Evolutionary conservation across 495 filamentous ascomycete species (phyloP).

Genomic region (Xylaria venustula): DNA sequence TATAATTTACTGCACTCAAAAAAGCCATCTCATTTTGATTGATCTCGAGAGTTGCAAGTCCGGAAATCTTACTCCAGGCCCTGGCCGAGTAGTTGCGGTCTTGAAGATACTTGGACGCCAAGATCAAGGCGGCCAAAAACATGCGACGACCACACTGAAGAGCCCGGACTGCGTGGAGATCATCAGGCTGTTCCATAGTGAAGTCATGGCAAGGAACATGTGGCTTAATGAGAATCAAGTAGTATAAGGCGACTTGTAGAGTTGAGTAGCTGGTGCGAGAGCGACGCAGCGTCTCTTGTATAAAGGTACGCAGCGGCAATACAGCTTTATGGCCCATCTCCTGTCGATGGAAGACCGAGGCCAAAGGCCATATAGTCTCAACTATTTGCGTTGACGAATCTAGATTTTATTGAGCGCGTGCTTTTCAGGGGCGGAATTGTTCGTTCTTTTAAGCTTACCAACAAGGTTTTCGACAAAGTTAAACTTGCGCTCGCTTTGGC

Average conservation of each 20-base stretch:
- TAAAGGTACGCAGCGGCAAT: constrained; percentile 88
- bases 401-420: constrained; percentile 47
- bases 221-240: constrained; percentile 88
- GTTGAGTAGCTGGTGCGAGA: constrained; percentile 97
- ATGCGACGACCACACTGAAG: constrained; percentile 96
- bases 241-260: constrained; percentile 93
- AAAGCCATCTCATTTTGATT: constrained; percentile 97
- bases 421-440: constrained; percentile 16
- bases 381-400: constrained; percentile 97
- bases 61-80: constrained; percentile 98
- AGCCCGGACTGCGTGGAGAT: constrained; percentile 70
- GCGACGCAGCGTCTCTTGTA: constrained; percentile 92
- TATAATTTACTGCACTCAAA: constrained; percentile 86
- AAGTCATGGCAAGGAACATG: constrained; percentile 81
- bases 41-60: constrained; percentile 84
- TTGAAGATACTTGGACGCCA: constrained; percentile 95
- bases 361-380: constrained; percentile 93
- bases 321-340: constrained; percentile 65
- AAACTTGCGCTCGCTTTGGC: constrained; percentile 90
- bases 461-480: constrained; percentile 97
- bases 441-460: constrained; percentile 66
- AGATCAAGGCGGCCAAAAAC: constrained; percentile 90
- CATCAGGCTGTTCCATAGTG: constrained; percentile 81
- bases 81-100: constrained; percentile 96
- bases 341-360: constrained; percentile 57